Percentiles rank a stretch among this genome's conserved stretches.
phyloP scores from a whole-genome alignment of 805 yeast genomes.

The Yarrowia sp. region DNA sequence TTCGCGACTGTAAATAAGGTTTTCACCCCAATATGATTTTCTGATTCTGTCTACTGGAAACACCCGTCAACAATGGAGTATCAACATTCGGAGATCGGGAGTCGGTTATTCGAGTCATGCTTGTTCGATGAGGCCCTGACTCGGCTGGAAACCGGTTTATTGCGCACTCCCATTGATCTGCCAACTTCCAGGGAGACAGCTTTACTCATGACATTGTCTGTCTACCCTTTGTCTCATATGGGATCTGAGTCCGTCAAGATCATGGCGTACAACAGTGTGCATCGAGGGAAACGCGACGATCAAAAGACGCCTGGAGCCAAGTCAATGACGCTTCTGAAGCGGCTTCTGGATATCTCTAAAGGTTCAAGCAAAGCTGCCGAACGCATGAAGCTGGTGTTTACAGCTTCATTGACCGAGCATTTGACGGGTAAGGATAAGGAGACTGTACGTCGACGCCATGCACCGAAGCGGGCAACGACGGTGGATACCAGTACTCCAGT shows the following conservation, averaged over 20 bases:
- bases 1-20: too few species aligned
- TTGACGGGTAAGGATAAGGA: background rate
- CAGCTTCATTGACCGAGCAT: background rate
- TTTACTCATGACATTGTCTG: constrained; percentile 3
- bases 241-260: background rate
- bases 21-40: too few species aligned
- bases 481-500: too few species aligned
- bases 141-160: background rate
- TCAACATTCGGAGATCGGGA: background rate
- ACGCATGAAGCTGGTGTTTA: background rate
- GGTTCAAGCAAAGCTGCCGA: background rate
- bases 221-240: constrained; percentile 11
- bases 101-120: background rate
- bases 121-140: constrained; percentile 6
- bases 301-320: constrained; percentile 3
- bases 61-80: background rate
- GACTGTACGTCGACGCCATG: too few species aligned
- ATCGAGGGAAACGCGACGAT: background rate
- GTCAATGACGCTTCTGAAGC: background rate
- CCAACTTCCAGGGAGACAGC: background rate
- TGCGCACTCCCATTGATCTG: background rate
- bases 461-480: too few species aligned
- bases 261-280: background rate
- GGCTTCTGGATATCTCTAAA: background rate
- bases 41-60: too few species aligned